Evolutionary conservation across 2,329 filamentous ascomycete species (phyloP), one percentile per base, ranked within the genome.

Genomic region (Septoria petroselini): DNA sequence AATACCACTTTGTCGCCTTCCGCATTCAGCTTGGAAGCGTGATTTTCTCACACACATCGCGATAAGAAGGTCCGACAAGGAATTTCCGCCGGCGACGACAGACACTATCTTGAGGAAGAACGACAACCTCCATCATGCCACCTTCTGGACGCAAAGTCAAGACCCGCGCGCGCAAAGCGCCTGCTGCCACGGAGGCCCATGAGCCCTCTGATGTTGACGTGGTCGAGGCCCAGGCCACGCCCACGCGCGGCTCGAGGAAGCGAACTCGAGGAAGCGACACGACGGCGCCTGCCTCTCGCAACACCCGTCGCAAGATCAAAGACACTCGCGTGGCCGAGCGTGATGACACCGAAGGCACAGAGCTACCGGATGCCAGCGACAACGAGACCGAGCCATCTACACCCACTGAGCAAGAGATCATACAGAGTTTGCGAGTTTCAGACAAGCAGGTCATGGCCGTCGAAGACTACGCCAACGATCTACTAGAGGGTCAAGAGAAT

Each of bases 381-480:
- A 64, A 64, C 40, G 68, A 68, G 15, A 68, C 65, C 19, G 67
- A 69, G 51, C 61, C 64, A 25, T 62, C 65, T 18, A 56, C 62
- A 11, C 67, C 68, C 8, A 64, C 68, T 56, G 73, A 76, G 60
- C 67, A 72, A 57, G 73, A 70, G 42, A 68, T 70, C 40, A 68
- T 72, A 30, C 62, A 69, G 45, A 67, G 70, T 37, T 66, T 77
- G 47, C 70, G 69, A 54, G 65, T 71, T 17, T 71, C 74, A 14
- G 64, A 68, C 41, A 73, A 74, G 58, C 66, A 78, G 2, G 73
- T 85, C 1, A 79, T 83, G 54, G 74, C 77, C n/a, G 67, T 74
- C 1, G 63, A 83, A 33, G 71, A 78, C 39, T 85, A 82, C 58
- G 76, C 76, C 1, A 75, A 79, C 50, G 71, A 76, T 48, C 64